phyloP scores from a whole-genome alignment of 495 filamentous ascomycete species.

The Aspergillus steynii region DNA sequence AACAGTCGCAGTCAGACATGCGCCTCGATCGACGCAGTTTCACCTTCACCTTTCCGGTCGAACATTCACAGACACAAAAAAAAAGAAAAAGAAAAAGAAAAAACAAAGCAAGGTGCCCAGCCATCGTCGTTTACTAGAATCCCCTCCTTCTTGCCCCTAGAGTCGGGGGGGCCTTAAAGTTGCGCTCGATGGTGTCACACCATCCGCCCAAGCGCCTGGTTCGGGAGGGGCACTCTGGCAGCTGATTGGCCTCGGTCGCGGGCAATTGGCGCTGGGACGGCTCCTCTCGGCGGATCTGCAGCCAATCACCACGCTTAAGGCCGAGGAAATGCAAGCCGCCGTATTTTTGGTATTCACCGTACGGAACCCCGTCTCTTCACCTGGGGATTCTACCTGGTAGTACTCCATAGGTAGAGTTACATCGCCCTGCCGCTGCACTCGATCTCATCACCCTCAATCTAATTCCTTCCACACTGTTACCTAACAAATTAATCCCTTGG shows the following conservation, averaged over 20 bases:
- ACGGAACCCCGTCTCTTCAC: neutral
- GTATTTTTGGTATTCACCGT: neutral
- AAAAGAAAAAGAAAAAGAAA: neutral
- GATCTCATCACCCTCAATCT: neutral
- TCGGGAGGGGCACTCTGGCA: too few species aligned
- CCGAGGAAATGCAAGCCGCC: neutral
- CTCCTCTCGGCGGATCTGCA: constrained; percentile 11
- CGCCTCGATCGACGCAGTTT: too few species aligned
- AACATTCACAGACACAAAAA: neutral
- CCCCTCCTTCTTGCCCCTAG: too few species aligned
- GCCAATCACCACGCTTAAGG: constrained; percentile 13
- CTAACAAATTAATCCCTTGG: neutral
- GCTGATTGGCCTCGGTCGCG: neutral
- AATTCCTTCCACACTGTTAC: neutral
- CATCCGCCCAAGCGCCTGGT: neutral
- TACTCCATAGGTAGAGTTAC: neutral
- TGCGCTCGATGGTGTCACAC: neutral
- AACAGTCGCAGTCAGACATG: too few species aligned
- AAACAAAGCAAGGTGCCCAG: neutral
- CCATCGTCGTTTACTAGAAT: neutral
- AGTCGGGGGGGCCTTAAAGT: too few species aligned
- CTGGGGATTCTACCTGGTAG: too few species aligned
- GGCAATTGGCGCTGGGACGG: constrained; percentile 2
- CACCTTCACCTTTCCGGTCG: neutral
- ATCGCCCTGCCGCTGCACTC: neutral